Conservation (phyloP, 768 basidiomycete genomes). For the Jaapia argillacea region DNA sequence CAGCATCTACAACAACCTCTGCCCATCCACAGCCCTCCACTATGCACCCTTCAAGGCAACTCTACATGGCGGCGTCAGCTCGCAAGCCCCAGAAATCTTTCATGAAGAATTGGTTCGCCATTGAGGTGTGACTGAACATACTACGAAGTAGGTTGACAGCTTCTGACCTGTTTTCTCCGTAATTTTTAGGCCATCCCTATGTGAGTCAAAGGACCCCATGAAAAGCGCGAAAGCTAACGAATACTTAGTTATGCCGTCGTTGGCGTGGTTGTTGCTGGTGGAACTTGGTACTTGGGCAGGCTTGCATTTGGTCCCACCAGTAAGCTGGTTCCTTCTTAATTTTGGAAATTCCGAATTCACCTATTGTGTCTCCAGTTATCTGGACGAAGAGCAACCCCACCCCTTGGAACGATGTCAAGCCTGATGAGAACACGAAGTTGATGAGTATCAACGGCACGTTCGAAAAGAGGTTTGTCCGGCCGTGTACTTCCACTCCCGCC, state of each 20-base stretch:
- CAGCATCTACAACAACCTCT: background rate
- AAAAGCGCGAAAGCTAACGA: background rate
- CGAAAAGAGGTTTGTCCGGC: conserved; percentile 49
- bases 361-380: conserved; percentile 28
- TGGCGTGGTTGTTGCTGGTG: conserved; percentile 32
- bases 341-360: conserved; percentile 8
- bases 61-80: background rate
- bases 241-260: conserved; percentile 35
- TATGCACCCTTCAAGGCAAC: background rate
- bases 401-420: conserved; percentile 81
- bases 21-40: background rate
- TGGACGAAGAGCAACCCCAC: conserved; percentile 71
- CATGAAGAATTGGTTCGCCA: conserved; percentile 65
- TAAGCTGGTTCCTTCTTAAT: conserved; percentile 8
- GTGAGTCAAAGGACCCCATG: conserved; percentile 22
- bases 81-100: conserved; percentile 24
- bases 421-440: conserved; percentile 66
- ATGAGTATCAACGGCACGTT: conserved; percentile 64
- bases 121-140: conserved; percentile 40
- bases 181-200: conserved; percentile 36
- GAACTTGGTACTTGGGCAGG: conserved; percentile 30
- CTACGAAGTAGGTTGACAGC: conserved; percentile 1
- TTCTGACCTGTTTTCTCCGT: conserved; percentile 2
- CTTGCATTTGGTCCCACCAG: conserved; percentile 35
- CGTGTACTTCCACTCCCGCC: background rate